Conservation (phyloP, 2,329 filamentous ascomycete species). For the Talaromyces sp. region DNA sequence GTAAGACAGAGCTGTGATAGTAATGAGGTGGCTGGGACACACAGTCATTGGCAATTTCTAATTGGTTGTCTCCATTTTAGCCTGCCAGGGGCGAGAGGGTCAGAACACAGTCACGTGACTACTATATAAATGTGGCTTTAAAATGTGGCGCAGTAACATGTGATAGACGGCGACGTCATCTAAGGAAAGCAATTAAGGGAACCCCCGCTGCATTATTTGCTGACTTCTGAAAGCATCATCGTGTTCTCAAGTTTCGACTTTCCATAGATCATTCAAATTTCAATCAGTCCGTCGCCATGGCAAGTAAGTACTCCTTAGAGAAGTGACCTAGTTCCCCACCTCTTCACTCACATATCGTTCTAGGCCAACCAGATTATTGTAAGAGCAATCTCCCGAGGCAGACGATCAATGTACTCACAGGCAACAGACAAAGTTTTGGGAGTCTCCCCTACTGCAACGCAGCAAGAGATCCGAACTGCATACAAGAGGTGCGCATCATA, state of each 20-base stretch:
- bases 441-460: constrained; percentile 67
- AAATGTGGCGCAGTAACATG: constrained; percentile 14
- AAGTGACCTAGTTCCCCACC: not conserved
- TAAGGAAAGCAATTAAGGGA: not conserved
- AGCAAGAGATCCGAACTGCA: constrained; percentile 83
- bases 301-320: constrained; percentile 3
- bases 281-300: not conserved
- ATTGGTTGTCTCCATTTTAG: constrained; percentile 1
- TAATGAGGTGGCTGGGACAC: constrained; percentile 9
- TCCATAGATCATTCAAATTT: not conserved
- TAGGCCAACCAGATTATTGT: constrained; percentile 42
- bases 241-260: not conserved
- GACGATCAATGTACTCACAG: not conserved
- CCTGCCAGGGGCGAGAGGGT: constrained; percentile 3
- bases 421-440: constrained; percentile 68
- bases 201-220: not conserved
- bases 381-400: constrained; percentile 21
- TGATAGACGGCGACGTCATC: constrained; percentile 15
- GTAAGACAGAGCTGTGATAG: constrained; percentile 9
- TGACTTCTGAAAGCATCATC: not conserved
- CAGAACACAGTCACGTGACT: constrained; percentile 10
- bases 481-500: constrained; percentile 72
- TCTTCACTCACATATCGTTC: not conserved
- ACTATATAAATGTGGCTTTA: not conserved
- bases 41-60: not conserved